Percentiles rank a stretch among this genome's conserved stretches.
These are phyloP conservation scores for Nemania sp. DNA, from an alignment of 2,329 filamentous ascomycete species.

Conservation along the genomic window DNA sequence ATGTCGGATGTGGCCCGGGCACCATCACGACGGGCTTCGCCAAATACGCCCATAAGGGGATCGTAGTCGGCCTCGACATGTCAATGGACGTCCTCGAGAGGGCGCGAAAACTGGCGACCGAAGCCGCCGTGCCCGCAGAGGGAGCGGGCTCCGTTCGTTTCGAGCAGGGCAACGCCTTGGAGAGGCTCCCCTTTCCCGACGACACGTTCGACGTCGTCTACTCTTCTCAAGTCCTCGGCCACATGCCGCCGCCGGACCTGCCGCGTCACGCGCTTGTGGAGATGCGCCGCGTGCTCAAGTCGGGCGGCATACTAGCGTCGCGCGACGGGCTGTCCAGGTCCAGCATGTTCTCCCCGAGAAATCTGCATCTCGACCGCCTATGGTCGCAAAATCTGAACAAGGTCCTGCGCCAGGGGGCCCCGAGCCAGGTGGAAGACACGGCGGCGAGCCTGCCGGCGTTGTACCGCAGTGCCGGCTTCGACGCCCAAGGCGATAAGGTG, in stretches of 20 bases:
- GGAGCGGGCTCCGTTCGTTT: conserved; percentile 37
- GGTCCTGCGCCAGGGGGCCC: conserved; percentile 28
- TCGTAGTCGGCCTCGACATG: conserved; percentile 47
- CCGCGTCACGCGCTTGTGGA: conserved; percentile 43
- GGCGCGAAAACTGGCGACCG: conserved; percentile 34
- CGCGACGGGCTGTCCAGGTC: conserved; percentile 38
- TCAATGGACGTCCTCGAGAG: conserved; percentile 40
- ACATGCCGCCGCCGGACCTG: conserved; percentile 43
- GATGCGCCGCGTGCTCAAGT: conserved; percentile 49
- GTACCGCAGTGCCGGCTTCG: conserved; percentile 40
- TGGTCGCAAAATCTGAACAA: conserved; percentile 37
- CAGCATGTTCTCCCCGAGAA: conserved; percentile 41
- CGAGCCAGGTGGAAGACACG: conserved; percentile 27
- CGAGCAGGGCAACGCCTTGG: conserved; percentile 42
- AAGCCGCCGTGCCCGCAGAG: conserved; percentile 16
- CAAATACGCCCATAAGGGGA: conserved; percentile 46
- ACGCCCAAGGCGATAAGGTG: conserved; percentile 36
- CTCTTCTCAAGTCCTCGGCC: conserved; percentile 49
- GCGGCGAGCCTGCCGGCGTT: conserved; percentile 39
- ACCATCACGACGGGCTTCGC: conserved; percentile 52
- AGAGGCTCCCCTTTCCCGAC: conserved; percentile 46
- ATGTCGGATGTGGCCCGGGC: conserved; percentile 55
- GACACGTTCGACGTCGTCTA: conserved; percentile 49
- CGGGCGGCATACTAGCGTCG: conserved; percentile 47
- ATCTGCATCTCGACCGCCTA: conserved; percentile 37